Base-by-base conservation (phyloP, 495 filamentous ascomycete species). In the Lasiosphaeris hirsuta region DNA sequence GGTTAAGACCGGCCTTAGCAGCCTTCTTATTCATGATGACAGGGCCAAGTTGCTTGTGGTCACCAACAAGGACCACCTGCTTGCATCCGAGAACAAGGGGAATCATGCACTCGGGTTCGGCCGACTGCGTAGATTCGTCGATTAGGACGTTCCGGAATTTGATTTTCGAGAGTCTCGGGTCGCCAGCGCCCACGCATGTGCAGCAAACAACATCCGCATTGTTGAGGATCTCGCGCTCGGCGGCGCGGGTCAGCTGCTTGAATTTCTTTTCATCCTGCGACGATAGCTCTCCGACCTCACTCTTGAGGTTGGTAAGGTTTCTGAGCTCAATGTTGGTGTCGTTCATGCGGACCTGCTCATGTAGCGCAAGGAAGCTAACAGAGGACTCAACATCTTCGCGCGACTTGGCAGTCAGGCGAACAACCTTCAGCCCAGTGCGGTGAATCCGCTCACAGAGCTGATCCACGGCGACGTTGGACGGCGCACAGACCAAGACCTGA, bases 21-120 rank as follows among this genome's bases (percentile, higher is more conserved):
- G 94, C 94, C 73, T 97, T 97, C 83, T 99, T 99, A 81, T 97
- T 97, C 95, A 99, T 99, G 71, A 99, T 97, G 64, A 99, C 94
- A 8, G 94, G 94, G 0, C 94, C 94, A 56, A 99, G 86, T 72
- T 99, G 94, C 71, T 97, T 95, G 72, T 99, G 95, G 74, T 99
- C 94, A 57, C 94, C 94, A 47, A 99, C 94, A 15, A 99, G 84
- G 3, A 99, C 94, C 34, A 96, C 91, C 69, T 99, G 94, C 78
- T 97, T 99, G 79, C 94, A 97, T 34, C 94, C 95, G 7, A 99
- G 80, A 42, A 99, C 94, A 42, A 99, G 77, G 17, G 94, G 94
- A 66, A 99, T 99, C 93, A 97, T 96, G 73, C 95, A 97, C 70
- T 99, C 94, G 1, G 94, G 94, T 70, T 99, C 94, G 8, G 94